Evolutionary conservation across 2,329 filamentous ascomycete species (phyloP).

Genomic region (Didymosphaeria variabile): DNA sequence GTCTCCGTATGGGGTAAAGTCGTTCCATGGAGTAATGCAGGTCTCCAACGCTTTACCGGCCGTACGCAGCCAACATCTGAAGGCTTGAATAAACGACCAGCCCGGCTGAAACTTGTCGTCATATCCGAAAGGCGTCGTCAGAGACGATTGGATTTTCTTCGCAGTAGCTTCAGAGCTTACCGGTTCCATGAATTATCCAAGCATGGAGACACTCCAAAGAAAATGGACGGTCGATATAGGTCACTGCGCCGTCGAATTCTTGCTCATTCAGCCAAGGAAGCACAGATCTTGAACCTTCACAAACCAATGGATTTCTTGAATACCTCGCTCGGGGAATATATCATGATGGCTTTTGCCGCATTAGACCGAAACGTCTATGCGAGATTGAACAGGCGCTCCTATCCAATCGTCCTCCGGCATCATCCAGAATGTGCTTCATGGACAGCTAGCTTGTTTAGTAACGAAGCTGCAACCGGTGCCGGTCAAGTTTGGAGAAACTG

Average conservation of each 20-base stretch:
- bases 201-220: background rate
- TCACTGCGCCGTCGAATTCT: slow-evolving; percentile 39
- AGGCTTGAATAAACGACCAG: background rate
- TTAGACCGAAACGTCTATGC: slow-evolving; percentile 34
- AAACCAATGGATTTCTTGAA: slow-evolving; percentile 18
- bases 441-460: slow-evolving; percentile 25
- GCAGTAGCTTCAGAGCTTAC: background rate
- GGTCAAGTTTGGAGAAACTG: slow-evolving; percentile 30
- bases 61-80: background rate
- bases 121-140: slow-evolving; percentile 1
- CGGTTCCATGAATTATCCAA: background rate
- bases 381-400: slow-evolving; percentile 22
- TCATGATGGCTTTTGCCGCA: slow-evolving; percentile 34
- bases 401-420: slow-evolving; percentile 34
- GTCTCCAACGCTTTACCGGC: background rate
- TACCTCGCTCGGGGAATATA: background rate
- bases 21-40: background rate
- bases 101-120: background rate
- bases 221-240: slow-evolving; percentile 38
- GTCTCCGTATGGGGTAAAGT: slow-evolving; percentile 1
- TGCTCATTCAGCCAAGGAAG: slow-evolving; percentile 18
- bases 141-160: background rate
- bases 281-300: background rate
- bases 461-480: slow-evolving; percentile 4
- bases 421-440: slow-evolving; percentile 25